Percentiles rank a stretch among this genome's conserved stretches.
Evolutionary conservation across 768 basidiomycete genomes (phyloP).

Genomic region (Boletus rubropictus): DNA sequence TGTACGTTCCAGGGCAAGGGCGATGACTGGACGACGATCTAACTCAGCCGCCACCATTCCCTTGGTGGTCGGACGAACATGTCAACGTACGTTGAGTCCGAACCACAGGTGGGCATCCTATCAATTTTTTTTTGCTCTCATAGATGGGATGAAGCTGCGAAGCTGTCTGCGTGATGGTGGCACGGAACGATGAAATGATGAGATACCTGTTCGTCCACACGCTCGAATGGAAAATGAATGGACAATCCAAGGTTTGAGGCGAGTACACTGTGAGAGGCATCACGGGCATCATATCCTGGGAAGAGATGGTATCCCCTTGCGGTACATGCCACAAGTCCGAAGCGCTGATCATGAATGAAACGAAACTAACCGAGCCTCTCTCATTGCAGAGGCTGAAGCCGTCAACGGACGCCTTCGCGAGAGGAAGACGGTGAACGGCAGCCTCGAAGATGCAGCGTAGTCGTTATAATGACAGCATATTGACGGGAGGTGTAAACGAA

Average conservation of each 20-base stretch:
- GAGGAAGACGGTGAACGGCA: not conserved
- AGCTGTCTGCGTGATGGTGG: conserved; percentile 10
- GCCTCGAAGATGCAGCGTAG: not conserved
- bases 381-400: not conserved
- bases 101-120: conserved; percentile 1
- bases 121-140: not conserved
- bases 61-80: conserved; percentile 18
- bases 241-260: not conserved
- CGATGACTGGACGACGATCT: not conserved
- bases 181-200: conserved; percentile 7
- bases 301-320: conserved; percentile 8
- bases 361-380: not conserved
- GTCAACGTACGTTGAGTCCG: conserved; percentile 2
- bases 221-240: conserved; percentile 4
- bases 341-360: conserved; percentile 25
- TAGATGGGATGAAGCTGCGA: conserved; percentile 14
- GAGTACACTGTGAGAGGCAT: not conserved
- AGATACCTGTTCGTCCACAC: conserved; percentile 9
- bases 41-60: conserved; percentile 11
- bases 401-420: not conserved
- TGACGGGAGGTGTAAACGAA: not conserved
- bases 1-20: conserved; percentile 6
- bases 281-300: conserved; percentile 9
- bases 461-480: not conserved
- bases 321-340: not conserved